Evolutionary conservation across 352 stramenopile genomes (phyloP), one percentile per base, ranked within the genome.

Genomic region (Phytophthora idaei): DNA sequence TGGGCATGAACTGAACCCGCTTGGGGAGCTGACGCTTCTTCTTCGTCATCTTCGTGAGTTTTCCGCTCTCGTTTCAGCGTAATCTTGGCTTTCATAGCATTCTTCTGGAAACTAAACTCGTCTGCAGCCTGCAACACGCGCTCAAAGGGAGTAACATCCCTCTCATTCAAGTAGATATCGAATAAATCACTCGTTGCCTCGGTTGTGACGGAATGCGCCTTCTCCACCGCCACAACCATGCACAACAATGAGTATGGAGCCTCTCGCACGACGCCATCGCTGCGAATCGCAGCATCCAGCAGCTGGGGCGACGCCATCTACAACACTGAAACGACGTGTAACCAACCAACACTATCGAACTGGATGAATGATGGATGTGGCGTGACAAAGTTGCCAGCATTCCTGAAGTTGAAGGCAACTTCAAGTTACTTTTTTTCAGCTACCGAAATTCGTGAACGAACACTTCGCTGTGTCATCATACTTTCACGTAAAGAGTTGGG

Each of bases 161-260:
- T 53, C 14, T 74, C 67, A 11, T 2, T 8, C 41, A 48, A 21
- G 46, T 74, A 74, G 17, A 70, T 31, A 6, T 25, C 6, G 11
- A 39, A 25, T 27, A 67, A 6, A 32, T 42, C 50, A 17, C 28
- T 21, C 1, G 11, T 46, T 57, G 28, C 10, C 29, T 31, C 50
- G n/a, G 27, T 21, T 47, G 41, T 28, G 1, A 41, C 17, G 21
- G 14, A 14, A 44, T 52, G 52, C 31, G 57, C 61, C 39, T 52
- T 61, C 46, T 74, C 61, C 34, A 74, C 56, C 5, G 67, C 61
- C n/a, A 50, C 32, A n/a, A 66, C 51, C 44, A 74, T 67, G 17
- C 67, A 71, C 21, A 71, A 39, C 29, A 74, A 14, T 15, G 61
- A 64, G 31, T 74, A 74, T 6, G 67, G 55, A 49, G 52, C 61